These are phyloP conservation scores for Pholiota adiposa DNA, from an alignment of 1,284 basidiomycete species.

Conservation along the genomic window DNA sequence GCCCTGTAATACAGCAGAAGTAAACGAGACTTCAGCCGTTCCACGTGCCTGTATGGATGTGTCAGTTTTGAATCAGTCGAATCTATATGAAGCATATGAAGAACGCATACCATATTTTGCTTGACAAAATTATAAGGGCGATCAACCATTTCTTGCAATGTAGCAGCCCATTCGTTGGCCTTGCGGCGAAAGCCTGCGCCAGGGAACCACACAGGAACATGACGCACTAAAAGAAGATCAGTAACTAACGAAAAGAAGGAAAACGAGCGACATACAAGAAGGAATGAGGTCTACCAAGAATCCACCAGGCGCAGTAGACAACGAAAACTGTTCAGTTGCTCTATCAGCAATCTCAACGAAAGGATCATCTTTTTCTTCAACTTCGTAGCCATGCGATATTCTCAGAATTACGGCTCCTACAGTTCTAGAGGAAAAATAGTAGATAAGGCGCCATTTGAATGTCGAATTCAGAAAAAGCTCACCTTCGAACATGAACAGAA, in stretches of 20 bases:
- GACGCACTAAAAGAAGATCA: slow-evolving; percentile 45
- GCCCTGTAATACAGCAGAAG: slow-evolving; percentile 51
- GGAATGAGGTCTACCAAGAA: slow-evolving; percentile 65
- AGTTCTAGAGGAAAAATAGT: slow-evolving; percentile 38
- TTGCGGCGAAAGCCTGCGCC: slow-evolving; percentile 61
- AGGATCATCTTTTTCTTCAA: slow-evolving; percentile 58
- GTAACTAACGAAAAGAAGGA: background rate
- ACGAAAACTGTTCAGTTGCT: slow-evolving; percentile 62
- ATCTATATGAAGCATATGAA: background rate
- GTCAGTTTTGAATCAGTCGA: slow-evolving; percentile 8
- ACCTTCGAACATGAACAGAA: slow-evolving; percentile 61
- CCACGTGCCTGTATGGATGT: slow-evolving; percentile 47
- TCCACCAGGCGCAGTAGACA: slow-evolving; percentile 59
- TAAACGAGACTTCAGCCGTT: slow-evolving; percentile 53
- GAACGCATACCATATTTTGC: slow-evolving; percentile 55
- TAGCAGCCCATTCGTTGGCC: slow-evolving; percentile 53
- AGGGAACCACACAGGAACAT: slow-evolving; percentile 68
- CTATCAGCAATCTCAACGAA: slow-evolving; percentile 60
- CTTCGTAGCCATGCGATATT: slow-evolving; percentile 66
- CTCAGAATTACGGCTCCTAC: slow-evolving; percentile 62
- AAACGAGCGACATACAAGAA: slow-evolving; percentile 40
- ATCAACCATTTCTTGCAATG: slow-evolving; percentile 57
- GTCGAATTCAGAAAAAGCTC: slow-evolving; percentile 24
- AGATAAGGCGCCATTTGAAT: background rate
- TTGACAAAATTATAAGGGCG: slow-evolving; percentile 61